Percentiles rank a stretch among this genome's conserved stretches.
Evolutionary conservation across 1,284 basidiomycete species (phyloP).

Genomic region (Melampsora abietis-canadensis): DNA sequence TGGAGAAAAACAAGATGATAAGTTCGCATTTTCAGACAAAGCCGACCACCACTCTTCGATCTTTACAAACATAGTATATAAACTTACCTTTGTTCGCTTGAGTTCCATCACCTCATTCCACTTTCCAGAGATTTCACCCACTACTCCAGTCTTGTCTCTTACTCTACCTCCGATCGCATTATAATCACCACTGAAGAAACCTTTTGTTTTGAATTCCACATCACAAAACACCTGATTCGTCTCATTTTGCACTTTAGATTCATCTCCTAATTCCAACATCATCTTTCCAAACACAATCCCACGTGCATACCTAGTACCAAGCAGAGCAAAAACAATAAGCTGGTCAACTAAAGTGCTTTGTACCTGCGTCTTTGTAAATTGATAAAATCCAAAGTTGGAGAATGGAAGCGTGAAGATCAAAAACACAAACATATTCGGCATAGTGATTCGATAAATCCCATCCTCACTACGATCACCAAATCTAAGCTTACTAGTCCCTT

Average conservation of each 20-base stretch:
- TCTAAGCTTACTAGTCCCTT: conserved; percentile 57
- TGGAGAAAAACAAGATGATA: not conserved
- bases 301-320: conserved; percentile 67
- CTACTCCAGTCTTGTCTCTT: conserved; percentile 54
- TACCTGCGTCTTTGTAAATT: too few species aligned
- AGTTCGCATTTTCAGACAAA: not conserved
- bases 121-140: conserved; percentile 82
- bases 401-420: not conserved
- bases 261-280: conserved; percentile 92
- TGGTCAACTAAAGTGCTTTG: too few species aligned
- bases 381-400: not conserved
- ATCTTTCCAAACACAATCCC: conserved; percentile 69
- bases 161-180: conserved; percentile 83
- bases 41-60: not conserved
- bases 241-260: conserved; percentile 78
- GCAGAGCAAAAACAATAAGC: not conserved
- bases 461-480: conserved; percentile 77
- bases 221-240: conserved; percentile 72
- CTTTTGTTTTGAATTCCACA: conserved; percentile 96
- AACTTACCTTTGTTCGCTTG: conserved; percentile 61
- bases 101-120: conserved; percentile 92
- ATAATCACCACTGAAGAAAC: conserved; percentile 97
- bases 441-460: conserved; percentile 83
- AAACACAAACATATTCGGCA: conserved; percentile 76
- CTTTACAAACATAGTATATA: not conserved